phyloP scores from a whole-genome alignment of 768 basidiomycete species.

The Boletus rubropictus region DNA sequence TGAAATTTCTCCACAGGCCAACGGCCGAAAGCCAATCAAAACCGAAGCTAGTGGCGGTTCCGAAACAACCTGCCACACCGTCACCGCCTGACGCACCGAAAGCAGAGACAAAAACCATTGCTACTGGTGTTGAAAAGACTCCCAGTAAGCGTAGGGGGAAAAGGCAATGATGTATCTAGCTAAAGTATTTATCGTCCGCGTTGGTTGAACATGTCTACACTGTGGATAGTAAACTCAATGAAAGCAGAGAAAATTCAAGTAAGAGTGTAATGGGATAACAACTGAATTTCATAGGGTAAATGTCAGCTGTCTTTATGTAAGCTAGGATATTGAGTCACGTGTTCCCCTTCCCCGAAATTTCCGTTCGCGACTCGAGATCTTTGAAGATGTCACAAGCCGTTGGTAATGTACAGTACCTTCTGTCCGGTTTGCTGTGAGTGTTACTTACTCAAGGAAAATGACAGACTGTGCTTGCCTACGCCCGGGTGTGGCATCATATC shows the following conservation, averaged over 20 bases:
- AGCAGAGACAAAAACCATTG: conserved; percentile 12
- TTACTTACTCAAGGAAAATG: background rate
- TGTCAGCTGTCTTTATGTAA: too few relatives aligned
- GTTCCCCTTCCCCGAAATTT: background rate
- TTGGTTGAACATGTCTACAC: background rate
- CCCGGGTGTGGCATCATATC: conserved; percentile 95
- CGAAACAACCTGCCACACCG: conserved; percentile 2
- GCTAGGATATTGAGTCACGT: too few relatives aligned
- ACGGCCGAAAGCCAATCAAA: conserved; percentile 2
- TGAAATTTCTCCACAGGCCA: conserved; percentile 56
- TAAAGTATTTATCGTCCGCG: background rate
- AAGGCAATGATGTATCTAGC: conserved; percentile 8
- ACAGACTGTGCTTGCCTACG: conserved; percentile 92
- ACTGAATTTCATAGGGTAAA: too few relatives aligned
- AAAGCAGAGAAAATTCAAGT: too few relatives aligned
- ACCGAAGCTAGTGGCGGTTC: background rate
- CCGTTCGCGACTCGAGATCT: background rate
- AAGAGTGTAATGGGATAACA: too few relatives aligned
- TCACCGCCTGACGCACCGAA: conserved; percentile 1
- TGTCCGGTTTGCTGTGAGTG: background rate
- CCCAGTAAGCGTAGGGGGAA: conserved; percentile 28
- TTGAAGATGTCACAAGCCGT: conserved; percentile 72
- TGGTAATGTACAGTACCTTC: conserved; percentile 56
- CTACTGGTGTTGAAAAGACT: conserved; percentile 16
- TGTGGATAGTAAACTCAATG: background rate